phyloP scores from a whole-genome alignment of 495 filamentous ascomycete species.

The Parmelia sp. region DNA sequence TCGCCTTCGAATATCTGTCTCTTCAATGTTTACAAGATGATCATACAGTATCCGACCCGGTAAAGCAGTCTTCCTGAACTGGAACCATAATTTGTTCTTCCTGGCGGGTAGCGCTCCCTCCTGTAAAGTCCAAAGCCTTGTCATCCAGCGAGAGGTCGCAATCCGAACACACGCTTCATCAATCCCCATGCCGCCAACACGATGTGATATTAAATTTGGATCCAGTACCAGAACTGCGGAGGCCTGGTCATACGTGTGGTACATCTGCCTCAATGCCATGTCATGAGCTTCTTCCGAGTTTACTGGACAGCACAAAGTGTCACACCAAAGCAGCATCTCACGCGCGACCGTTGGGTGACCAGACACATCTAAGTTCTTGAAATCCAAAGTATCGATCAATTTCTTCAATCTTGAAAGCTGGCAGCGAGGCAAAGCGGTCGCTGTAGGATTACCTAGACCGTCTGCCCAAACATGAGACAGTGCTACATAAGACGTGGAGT shows the following conservation, averaged over 20 bases:
- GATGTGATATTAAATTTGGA: conserved; percentile 13
- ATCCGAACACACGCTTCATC: conserved; percentile 19
- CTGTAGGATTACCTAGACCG: conserved; percentile 23
- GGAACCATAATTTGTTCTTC: conserved; percentile 18
- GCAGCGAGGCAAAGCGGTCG: conserved; percentile 21
- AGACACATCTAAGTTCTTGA: neutral
- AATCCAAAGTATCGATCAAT: conserved; percentile 14
- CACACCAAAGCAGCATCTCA: conserved; percentile 18
- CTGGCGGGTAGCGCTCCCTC: conserved; percentile 16
- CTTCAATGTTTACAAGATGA: neutral
- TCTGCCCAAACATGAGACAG: conserved; percentile 27
- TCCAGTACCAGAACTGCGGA: conserved; percentile 15
- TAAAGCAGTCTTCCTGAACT: conserved; percentile 18
- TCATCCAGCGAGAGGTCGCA: conserved; percentile 20
- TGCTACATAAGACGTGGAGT: conserved; percentile 23
- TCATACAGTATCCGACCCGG: conserved; percentile 9
- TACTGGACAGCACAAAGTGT: conserved; percentile 21
- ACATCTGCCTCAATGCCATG: conserved; percentile 18
- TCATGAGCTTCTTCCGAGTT: conserved; percentile 5
- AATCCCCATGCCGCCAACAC: conserved; percentile 9
- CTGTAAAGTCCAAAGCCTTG: conserved; percentile 11
- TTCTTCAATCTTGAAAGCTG: conserved; percentile 19
- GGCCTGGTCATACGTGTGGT: conserved; percentile 19
- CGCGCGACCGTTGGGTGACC: neutral
- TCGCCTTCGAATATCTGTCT: neutral